Conservation (phyloP, 257 asterid genomes). For the Eucommia ulmoides region DNA sequence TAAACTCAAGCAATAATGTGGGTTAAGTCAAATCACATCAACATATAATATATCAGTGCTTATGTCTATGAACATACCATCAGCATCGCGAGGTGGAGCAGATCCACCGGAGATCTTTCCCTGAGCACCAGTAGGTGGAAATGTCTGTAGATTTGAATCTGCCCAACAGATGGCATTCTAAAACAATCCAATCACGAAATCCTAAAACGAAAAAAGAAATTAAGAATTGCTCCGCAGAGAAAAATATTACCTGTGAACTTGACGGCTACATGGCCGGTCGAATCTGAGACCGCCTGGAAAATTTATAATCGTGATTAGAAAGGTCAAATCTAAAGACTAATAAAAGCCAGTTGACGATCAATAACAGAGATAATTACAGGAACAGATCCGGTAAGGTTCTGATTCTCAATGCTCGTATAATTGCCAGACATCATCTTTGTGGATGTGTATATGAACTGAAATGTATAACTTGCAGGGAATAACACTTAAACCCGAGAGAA, state of each 20-base stretch:
- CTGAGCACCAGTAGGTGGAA: constrained; percentile 73
- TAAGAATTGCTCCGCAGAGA: background rate
- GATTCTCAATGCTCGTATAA: constrained; percentile 67
- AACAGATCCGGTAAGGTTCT: constrained; percentile 83
- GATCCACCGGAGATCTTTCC: constrained; percentile 78
- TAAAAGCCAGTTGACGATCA: background rate
- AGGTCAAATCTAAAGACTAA: background rate
- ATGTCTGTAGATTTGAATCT: constrained; percentile 93
- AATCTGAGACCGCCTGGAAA: constrained; percentile 66
- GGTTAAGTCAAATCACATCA: background rate
- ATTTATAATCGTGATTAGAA: constrained; percentile 12
- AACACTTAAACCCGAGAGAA: too few relatives aligned
- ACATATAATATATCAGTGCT: background rate
- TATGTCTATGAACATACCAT: constrained; percentile 45
- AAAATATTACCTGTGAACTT: constrained; percentile 50
- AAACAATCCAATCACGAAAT: background rate
- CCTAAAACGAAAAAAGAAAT: background rate
- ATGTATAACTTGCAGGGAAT: too few relatives aligned
- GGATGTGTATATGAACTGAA: too few relatives aligned
- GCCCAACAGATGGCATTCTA: constrained; percentile 6
- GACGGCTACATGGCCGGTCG: constrained; percentile 59
- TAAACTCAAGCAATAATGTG: too few relatives aligned
- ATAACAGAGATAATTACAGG: constrained; percentile 34
- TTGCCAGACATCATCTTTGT: constrained; percentile 96
- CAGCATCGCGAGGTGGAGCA: constrained; percentile 97